Evolutionary conservation across 2,329 filamentous ascomycete species (phyloP).

Genomic region (Simplicillium sp.): DNA sequence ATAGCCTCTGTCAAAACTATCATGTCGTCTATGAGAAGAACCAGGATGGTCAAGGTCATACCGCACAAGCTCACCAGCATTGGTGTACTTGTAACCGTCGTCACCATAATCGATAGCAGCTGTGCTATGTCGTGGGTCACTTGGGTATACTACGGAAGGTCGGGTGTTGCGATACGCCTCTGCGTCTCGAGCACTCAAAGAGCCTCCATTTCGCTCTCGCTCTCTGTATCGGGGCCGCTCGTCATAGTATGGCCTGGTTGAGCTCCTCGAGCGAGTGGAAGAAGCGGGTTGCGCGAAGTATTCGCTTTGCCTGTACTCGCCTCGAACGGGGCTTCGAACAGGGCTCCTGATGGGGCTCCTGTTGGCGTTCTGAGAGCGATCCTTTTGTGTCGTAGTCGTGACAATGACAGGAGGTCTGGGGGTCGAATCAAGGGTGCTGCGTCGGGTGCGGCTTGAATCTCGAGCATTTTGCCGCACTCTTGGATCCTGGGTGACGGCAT

Average conservation of each 20-base stretch:
- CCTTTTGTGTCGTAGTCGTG: constrained; percentile 37
- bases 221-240: constrained; percentile 33
- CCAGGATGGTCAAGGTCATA: constrained; percentile 50
- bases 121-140: constrained; percentile 30
- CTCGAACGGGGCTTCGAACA: constrained; percentile 37
- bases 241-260: constrained; percentile 38
- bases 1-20: constrained; percentile 46
- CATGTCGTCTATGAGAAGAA: constrained; percentile 33
- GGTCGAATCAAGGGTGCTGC: constrained; percentile 41
- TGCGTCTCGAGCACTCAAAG: constrained; percentile 25
- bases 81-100: constrained; percentile 55
- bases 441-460: constrained; percentile 37
- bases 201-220: constrained; percentile 37
- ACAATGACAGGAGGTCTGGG: constrained; percentile 46
- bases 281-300: constrained; percentile 51
- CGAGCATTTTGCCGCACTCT: constrained; percentile 14
- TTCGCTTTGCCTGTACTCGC: constrained; percentile 28
- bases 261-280: constrained; percentile 41
- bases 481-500: constrained; percentile 45
- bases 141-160: constrained; percentile 34
- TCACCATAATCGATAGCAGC: constrained; percentile 43
- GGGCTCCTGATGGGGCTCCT: constrained; percentile 5
- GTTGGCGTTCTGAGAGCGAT: too few species aligned
- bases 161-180: constrained; percentile 39
- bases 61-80: constrained; percentile 49